Base-by-base conservation (phyloP, 208 protist species). In the Leptomonas pyrrhocoris region DNA sequence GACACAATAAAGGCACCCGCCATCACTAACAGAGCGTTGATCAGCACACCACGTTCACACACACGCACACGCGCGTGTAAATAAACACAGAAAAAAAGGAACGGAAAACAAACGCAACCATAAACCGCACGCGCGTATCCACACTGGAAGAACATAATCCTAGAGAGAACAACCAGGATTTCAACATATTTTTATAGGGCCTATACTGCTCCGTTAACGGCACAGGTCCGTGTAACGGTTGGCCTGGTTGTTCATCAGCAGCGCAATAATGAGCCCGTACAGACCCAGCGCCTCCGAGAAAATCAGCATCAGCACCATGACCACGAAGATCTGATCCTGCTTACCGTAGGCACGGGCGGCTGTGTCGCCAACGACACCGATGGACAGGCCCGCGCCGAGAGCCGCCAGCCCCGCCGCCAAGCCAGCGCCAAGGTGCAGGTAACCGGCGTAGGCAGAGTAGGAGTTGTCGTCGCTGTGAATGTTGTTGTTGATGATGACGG, bases 271-370 rank as follows among this genome's bases (percentile, higher is more conserved):
- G 63, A 99, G 92, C 55, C 99, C 99, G 81, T 99, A 99, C 5
- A 99, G 75, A 67, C 96, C 99, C 15, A 99, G 89, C 63, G 98
- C 98, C 89, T 99, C 99, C 23, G 97, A 98, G 85, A 99, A 99
- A 92, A 99, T 99, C 45, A 99, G 97, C 90, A 99, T 99, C 21
- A 99, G 92, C 77, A 99, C 97, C 98, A 99, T 99, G 53, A 93
- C 97, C 45, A 99, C 97, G 85, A 99, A 99, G 19, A 99, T 92
- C 79, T 97, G 94, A 45, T 98, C 98, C 84, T 99, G 96, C 80
- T 98, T 94, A 18, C 87, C 92, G 80, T 94, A 96, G 28, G 92
- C 90, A 43, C 94, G 77, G 19, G 86, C 90, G 0, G 89, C 92
- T 71, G 98, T 97, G 83, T 99, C 98, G 71, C 99, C 99, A 36